Base-by-base conservation (phyloP, 2,329 filamentous ascomycete species). In the Epichloe baconii region DNA sequence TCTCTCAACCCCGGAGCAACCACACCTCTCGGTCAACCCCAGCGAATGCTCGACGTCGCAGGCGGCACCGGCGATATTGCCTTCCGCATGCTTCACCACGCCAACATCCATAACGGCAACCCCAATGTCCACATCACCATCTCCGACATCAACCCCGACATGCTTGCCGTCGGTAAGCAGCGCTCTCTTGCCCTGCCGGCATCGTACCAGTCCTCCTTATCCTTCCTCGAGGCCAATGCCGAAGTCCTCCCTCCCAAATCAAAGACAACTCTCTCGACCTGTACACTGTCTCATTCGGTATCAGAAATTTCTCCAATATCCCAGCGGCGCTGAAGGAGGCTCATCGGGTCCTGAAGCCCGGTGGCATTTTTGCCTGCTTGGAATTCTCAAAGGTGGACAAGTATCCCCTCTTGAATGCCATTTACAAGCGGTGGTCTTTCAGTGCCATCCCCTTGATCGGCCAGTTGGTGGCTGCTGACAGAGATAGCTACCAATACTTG, bases 61-160 rank as follows among this genome's bases (percentile, higher is more conserved):
- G 93, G 94, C 63, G 93, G 93, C 61, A 97, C 93, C 5, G 93
- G 93, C 58, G 93, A 98, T 71, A 96, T 98, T 63, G 93, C 93
- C 52, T 96, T 97, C 73, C 89, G 93, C 59, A 85, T 96, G 74
- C 83, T 98, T 51, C 84, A 91, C 70, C 88, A 95, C 65, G 83
- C 88, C 23, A 91, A 97, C 74, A 68, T 77, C 61, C 88, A 95
- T 73, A 72, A 80, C 64, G 63, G 59, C 54, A 91, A 95, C 70
- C 77, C 80, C 17, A 76, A 85, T 59, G 87, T 90, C 5, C 83
- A 79, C 64, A 88, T 98, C 57, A 95, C 86, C 40, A 88, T 97
- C 61, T 85, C 87, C 46, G 93, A 98, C 71, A 98, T 98, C 72
- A 98, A 98, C 71, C 80, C 88, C 0, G 82, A 88, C 57, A 98